Evolutionary conservation across 2,329 filamentous ascomycete species (phyloP), one percentile per base, ranked within the genome.

Genomic region (Gyromitra esculenta): DNA sequence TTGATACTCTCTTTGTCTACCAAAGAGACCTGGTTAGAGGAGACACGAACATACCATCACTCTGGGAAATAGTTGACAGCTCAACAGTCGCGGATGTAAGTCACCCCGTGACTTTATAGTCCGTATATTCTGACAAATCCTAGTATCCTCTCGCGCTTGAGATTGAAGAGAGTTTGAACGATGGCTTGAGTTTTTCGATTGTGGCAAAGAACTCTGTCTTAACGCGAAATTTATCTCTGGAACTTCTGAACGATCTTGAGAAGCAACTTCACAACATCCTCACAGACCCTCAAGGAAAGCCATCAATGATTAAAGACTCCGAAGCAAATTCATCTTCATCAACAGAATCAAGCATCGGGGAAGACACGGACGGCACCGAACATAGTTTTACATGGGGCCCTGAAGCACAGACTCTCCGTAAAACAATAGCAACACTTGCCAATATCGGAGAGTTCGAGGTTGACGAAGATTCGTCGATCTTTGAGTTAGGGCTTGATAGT

Each of bases 401-500:
- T 1, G 81, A 86, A 15, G 88, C 91, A 0, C 80, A 80, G 1
- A 79, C 79, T 0, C 84, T 97, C 5, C 87, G 88, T 35, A 82
- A 85, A 2, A 89, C 91, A 80, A 87, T 97, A 56, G 88, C 91
- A 0, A 80, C 81, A 0, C 84, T 97, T 4, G 88, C 90, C 0
- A 87, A 86, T 0, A 81, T 90, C 0, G 82, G 87, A 0, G 82
- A 83, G 1, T 82, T 85, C 1, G 83, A 86, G 0, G 84, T 97
- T 48, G 82, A 84, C 1, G 87, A 88, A 66, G 83, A 85, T 5
- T 89, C 89, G 0, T 91, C 91, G 0, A 88, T 97, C 9, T 90
- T 96, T 50, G 90, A 95, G 80, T 87, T 97, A 41, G 94, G 94
- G 0, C 87, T 97, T 5, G 95, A 97, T 84, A 97, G 94, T 81